These are phyloP conservation scores for Leccinum ochraceum DNA, from an alignment of 768 basidiomycete genomes.

Conservation along the genomic window DNA sequence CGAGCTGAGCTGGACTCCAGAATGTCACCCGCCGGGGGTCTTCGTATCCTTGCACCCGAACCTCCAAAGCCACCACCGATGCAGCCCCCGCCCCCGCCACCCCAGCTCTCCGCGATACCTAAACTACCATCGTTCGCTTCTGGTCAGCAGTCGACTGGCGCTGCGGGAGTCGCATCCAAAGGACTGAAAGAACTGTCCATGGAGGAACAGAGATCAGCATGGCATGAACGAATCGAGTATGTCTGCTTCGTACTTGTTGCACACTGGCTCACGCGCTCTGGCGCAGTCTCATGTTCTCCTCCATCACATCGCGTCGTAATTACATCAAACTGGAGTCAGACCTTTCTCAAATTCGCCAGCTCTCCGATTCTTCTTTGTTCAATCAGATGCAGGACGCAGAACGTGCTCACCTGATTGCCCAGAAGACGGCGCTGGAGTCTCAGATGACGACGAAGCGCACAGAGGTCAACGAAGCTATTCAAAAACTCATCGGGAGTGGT, in stretches of 20 bases:
- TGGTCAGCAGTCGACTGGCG: constrained; percentile 8
- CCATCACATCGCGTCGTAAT: constrained; percentile 36
- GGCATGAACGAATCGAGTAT: constrained; percentile 44
- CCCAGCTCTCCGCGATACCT: constrained; percentile 19
- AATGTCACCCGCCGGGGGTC: constrained; percentile 3
- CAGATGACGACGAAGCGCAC: constrained; percentile 33
- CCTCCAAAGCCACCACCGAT: constrained; percentile 16
- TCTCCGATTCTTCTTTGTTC: constrained; percentile 29
- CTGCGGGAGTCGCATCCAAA: constrained; percentile 2
- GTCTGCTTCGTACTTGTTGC: constrained; percentile 13
- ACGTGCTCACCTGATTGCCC: constrained; percentile 23
- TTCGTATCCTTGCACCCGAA: constrained; percentile 3
- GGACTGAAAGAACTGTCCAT: constrained; percentile 27
- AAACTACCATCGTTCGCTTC: constrained; percentile 22
- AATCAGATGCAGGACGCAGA: constrained; percentile 28
- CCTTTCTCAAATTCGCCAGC: constrained; percentile 25
- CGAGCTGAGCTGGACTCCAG: constrained; percentile 1
- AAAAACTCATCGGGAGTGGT: constrained; percentile 34
- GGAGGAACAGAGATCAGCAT: constrained; percentile 39
- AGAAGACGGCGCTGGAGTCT: constrained; percentile 25
- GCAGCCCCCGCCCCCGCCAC: constrained; percentile 25
- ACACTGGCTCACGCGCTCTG: constrained; percentile 1
- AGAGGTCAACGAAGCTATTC: constrained; percentile 32
- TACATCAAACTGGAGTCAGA: constrained; percentile 35
- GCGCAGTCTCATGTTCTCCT: constrained; percentile 38